Percentiles rank a stretch among this genome's conserved stretches.
Conservation (phyloP, 23 red algal species). For the Gracilaria gracilis region DNA sequence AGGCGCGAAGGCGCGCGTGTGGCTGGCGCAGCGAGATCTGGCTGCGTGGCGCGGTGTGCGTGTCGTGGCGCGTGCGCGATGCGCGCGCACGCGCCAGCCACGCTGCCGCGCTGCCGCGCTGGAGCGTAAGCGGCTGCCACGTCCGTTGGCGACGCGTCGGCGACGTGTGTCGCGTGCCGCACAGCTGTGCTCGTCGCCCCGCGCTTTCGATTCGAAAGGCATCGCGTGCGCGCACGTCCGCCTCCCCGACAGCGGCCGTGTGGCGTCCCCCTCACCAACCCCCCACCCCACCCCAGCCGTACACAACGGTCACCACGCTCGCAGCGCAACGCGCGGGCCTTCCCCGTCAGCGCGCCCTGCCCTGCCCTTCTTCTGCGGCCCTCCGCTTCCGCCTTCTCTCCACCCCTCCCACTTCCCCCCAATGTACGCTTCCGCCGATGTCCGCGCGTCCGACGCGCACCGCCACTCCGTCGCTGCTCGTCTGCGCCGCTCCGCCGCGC, state of each 20-base stretch:
- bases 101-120: conserved; percentile 6
- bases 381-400: background rate
- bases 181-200: conserved; percentile 10
- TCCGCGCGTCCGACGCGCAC: conserved; percentile 11
- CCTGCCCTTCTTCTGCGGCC: background rate
- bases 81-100: background rate
- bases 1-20: background rate
- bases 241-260: background rate
- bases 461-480: conserved; percentile 9
- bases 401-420: no score
- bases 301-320: conserved; percentile 7
- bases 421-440: conserved; percentile 21
- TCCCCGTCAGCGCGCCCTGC: background rate
- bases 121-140: conserved; percentile 13
- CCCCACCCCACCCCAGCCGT: no score
- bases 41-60: no score
- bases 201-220: conserved; percentile 1
- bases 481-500: conserved; percentile 5
- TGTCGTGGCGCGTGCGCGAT: no score
- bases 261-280: background rate
- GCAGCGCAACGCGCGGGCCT: background rate
- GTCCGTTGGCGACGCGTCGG: conserved; percentile 24
- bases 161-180: no score
- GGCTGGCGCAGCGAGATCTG: background rate
- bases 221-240: background rate